phyloP scores from a whole-genome alignment of 2,329 filamentous ascomycete genomes.

The Fusarium sp. region DNA sequence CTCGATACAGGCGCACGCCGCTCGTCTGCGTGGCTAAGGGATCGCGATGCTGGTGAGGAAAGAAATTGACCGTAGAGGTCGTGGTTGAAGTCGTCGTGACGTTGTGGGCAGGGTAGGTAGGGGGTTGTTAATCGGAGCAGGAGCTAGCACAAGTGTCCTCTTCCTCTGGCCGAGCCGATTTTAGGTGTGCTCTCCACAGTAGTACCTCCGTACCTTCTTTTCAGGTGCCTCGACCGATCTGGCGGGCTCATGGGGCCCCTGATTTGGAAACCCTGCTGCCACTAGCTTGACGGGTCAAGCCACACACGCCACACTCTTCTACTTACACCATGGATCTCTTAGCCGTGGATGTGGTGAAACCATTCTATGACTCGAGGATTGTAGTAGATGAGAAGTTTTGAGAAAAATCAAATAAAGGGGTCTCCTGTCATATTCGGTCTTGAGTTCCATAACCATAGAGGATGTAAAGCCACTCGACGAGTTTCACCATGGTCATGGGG shows the following conservation, averaged over 20 bases:
- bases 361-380: background rate
- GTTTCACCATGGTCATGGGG: background rate
- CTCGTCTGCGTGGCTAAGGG: slow-evolving; percentile 33
- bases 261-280: slow-evolving; percentile 3
- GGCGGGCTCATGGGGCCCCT: slow-evolving; percentile 15
- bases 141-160: slow-evolving; percentile 48
- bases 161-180: slow-evolving; percentile 38
- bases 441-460: background rate
- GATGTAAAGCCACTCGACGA: background rate
- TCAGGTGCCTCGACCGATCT: slow-evolving; percentile 1
- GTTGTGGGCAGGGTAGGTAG: slow-evolving; percentile 41
- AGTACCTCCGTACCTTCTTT: slow-evolving; percentile 25
- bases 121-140: slow-evolving; percentile 32
- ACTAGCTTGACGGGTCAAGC: slow-evolving; percentile 19
- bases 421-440: background rate
- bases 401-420: too few relatives aligned
- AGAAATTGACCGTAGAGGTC: slow-evolving; percentile 36
- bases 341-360: background rate
- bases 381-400: too few relatives aligned
- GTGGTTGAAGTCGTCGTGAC: slow-evolving; percentile 36
- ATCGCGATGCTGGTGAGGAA: slow-evolving; percentile 11
- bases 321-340: background rate
- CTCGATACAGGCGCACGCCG: slow-evolving; percentile 33
- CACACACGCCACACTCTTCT: slow-evolving; percentile 11
- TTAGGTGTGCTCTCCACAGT: slow-evolving; percentile 42